These are phyloP conservation scores for Sclerotinia nivalis DNA, from an alignment of 2,329 filamentous ascomycete species.

Conservation along the genomic window DNA sequence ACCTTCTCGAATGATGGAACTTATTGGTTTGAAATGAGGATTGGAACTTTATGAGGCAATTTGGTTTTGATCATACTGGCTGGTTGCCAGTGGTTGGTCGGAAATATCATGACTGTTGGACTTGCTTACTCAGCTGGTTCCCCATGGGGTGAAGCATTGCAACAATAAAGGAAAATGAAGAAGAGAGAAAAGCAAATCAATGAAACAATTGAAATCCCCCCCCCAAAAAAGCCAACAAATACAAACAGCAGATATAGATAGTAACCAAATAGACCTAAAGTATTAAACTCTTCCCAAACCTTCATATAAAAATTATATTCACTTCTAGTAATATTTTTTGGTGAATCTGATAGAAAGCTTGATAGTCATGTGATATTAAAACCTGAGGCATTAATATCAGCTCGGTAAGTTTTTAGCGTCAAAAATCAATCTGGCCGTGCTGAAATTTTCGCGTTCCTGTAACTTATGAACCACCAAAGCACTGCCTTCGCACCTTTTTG, in stretches of 20 bases:
- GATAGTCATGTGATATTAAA: not conserved
- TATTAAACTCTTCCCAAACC: not conserved
- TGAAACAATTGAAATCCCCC: not conserved
- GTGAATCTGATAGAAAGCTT: not conserved
- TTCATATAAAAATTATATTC: not conserved
- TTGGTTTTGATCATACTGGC: too few relatives aligned
- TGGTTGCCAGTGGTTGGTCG: too few relatives aligned
- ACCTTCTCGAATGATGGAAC: too few relatives aligned
- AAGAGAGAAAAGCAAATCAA: not conserved
- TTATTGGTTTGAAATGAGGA: too few relatives aligned
- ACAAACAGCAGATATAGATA: not conserved
- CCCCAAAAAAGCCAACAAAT: not conserved
- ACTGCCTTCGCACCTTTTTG: constrained; percentile 4
- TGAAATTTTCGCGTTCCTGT: constrained; percentile 15
- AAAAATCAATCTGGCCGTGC: constrained; percentile 10
- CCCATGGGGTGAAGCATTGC: not conserved
- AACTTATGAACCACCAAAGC: constrained; percentile 9
- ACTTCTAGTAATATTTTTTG: not conserved
- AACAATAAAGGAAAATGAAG: not conserved
- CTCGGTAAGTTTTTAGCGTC: constrained; percentile 15
- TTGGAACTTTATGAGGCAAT: too few relatives aligned
- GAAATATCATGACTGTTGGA: not conserved
- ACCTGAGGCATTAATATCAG: not conserved
- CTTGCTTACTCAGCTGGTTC: not conserved
- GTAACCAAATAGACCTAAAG: not conserved